These are phyloP conservation scores for Rhizopogon vesiculosus DNA, from an alignment of 768 basidiomycete species.

Conservation along the genomic window DNA sequence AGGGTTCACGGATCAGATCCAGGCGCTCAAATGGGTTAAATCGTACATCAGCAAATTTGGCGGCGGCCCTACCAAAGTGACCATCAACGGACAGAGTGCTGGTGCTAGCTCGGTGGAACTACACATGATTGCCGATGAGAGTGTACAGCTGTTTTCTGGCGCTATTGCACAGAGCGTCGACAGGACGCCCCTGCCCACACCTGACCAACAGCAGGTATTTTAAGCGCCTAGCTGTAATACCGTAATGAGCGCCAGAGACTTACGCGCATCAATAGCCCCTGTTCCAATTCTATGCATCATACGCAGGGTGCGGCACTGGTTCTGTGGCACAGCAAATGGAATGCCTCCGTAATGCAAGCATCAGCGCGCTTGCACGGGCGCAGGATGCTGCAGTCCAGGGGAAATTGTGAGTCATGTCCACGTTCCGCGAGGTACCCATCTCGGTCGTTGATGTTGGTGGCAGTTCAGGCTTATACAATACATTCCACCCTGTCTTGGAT, in stretches of 20 bases:
- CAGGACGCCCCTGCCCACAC: conserved; percentile 44
- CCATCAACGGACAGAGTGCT: conserved; percentile 58
- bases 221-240: not conserved
- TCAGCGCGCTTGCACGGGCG: conserved; percentile 48
- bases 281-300: conserved; percentile 46
- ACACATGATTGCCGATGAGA: conserved; percentile 45
- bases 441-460: conserved; percentile 1
- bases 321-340: conserved; percentile 31
- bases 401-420: conserved; percentile 33
- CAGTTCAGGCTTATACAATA: conserved; percentile 39
- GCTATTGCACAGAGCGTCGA: conserved; percentile 64
- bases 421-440: not conserved
- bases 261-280: conserved; percentile 32
- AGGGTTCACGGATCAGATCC: conserved; percentile 51
- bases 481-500: conserved; percentile 53
- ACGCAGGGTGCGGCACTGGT: conserved; percentile 45
- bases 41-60: conserved; percentile 34
- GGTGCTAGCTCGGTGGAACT: conserved; percentile 53
- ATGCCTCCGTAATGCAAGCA: conserved; percentile 45
- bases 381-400: conserved; percentile 43
- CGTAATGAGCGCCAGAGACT: not conserved
- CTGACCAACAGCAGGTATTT: conserved; percentile 49
- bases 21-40: conserved; percentile 36
- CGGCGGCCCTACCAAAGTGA: conserved; percentile 34
- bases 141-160: conserved; percentile 39